Conservation (phyloP, 192 early-diverging fungal species). For the Podila epigama region DNA sequence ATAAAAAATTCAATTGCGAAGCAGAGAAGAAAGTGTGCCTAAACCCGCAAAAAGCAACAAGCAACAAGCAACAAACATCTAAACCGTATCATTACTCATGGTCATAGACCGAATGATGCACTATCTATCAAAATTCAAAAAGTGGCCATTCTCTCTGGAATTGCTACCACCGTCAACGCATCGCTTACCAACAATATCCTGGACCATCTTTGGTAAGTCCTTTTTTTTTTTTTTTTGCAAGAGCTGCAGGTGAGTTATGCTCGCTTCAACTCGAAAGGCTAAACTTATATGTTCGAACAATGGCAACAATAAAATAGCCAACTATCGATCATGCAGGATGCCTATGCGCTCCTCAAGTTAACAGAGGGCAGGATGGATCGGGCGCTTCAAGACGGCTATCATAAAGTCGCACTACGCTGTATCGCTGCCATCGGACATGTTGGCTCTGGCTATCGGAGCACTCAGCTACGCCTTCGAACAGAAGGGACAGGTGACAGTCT, state of each 20-base stretch:
- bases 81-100: background rate
- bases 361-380: constrained; percentile 8
- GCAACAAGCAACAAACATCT: background rate
- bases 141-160: constrained; percentile 1
- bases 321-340: constrained; percentile 16
- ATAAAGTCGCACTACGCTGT: constrained; percentile 4
- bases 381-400: background rate
- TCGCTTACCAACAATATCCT: background rate
- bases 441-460: background rate
- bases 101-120: constrained; percentile 13
- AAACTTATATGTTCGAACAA: background rate
- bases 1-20: too few relatives aligned
- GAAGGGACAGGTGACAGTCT: background rate
- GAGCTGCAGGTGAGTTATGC: too few relatives aligned
- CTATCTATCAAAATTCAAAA: constrained; percentile 18
- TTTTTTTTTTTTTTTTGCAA: background rate
- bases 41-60: background rate
- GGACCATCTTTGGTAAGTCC: constrained; percentile 12
- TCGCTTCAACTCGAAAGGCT: background rate
- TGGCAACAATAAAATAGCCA: background rate
- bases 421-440: constrained; percentile 15
- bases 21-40: background rate
- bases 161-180: background rate
- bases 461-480: background rate
- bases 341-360: background rate